Base-by-base conservation (phyloP, 1,139 yeast species). In the Saccharomyces hybrid region DNA sequence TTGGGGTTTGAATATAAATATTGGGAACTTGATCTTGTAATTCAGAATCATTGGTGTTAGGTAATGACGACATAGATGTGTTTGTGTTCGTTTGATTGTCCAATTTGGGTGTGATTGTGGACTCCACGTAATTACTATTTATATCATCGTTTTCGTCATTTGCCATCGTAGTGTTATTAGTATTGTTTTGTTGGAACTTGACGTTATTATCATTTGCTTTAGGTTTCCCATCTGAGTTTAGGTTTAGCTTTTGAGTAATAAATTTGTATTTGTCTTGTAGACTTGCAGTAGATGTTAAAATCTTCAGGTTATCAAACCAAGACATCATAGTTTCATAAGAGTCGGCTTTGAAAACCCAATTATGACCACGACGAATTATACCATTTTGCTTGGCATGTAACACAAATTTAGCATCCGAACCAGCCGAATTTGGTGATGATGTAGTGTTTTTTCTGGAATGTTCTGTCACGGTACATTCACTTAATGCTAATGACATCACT, bases 291-390 rank as follows among this genome's bases (percentile, higher is more conserved):
- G 64, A 56, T 2, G 67, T 86, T 64, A 89, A 74, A 47, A 77
- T 75, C 64, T 83, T 83, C 60, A 90, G 77, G 66, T 87, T 95
- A 59, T 80, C 79, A 70, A 81, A 88, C 99, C 99, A 93, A 31
- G 78, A 80, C 66, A 84, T 81, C 89, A 89, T 86, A 50, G 79
- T 75, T 52, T 83, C 84, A 65, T 86, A 85, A 48, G 85, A 80
- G 65, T 86, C 91, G 24, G 95, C 85, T 64, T 96, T 78, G 74
- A 93, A 93, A 16, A 89, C 95, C 89, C 95, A 90, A 64, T 88
- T 89, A 72, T 90, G 97, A 54, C 88, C 86, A 64, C 88, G 79
- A 61, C 85, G 85, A 48, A 82, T 69, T 49, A 79, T 67, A 9
- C 91, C 89, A 59, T 81, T 80, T 62, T 86, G 83, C 62, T 84